phyloP scores from a whole-genome alignment of 2,329 filamentous ascomycete species.

The Dactylellina drechsleri region DNA sequence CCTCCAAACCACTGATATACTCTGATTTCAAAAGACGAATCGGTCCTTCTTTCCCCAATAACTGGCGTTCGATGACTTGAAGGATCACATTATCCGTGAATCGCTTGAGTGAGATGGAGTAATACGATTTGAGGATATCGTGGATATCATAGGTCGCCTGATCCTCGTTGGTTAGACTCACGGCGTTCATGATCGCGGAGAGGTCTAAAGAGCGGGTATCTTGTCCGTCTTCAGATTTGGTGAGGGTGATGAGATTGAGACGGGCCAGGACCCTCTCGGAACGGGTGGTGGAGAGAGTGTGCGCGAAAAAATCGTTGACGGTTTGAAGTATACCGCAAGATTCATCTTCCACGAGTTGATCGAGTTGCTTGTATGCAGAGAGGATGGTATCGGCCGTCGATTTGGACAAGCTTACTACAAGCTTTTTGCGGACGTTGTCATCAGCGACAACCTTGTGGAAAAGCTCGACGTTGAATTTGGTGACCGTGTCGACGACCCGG shows the following conservation, averaged over 20 bases:
- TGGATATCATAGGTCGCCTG: constrained; percentile 66
- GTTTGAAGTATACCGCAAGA: constrained; percentile 65
- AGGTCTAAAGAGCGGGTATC: constrained; percentile 28
- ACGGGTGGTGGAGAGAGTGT: constrained; percentile 62
- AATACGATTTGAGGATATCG: constrained; percentile 71
- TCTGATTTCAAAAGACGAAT: constrained; percentile 67
- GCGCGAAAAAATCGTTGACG: constrained; percentile 67
- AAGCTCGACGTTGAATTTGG: constrained; percentile 62
- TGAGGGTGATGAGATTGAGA: constrained; percentile 11
- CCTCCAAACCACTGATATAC: constrained; percentile 65
- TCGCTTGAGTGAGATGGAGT: constrained; percentile 70
- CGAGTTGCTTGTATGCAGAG: constrained; percentile 65
- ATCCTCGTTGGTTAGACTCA: constrained; percentile 53
- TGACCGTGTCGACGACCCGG: constrained; percentile 36
- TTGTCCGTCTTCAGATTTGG: constrained; percentile 4
- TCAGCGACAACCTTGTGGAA: constrained; percentile 65
- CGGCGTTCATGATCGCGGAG: constrained; percentile 35
- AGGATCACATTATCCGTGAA: constrained; percentile 73
- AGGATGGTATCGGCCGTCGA: constrained; percentile 65
- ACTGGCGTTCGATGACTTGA: constrained; percentile 68
- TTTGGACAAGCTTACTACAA: constrained; percentile 65
- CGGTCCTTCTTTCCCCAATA: constrained; percentile 67
- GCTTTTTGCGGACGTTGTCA: constrained; percentile 61
- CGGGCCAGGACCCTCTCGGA: constrained; percentile 58
- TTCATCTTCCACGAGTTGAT: constrained; percentile 68